Conservation (phyloP, 2,329 filamentous ascomycete species). For the Aspergillus ruber region DNA sequence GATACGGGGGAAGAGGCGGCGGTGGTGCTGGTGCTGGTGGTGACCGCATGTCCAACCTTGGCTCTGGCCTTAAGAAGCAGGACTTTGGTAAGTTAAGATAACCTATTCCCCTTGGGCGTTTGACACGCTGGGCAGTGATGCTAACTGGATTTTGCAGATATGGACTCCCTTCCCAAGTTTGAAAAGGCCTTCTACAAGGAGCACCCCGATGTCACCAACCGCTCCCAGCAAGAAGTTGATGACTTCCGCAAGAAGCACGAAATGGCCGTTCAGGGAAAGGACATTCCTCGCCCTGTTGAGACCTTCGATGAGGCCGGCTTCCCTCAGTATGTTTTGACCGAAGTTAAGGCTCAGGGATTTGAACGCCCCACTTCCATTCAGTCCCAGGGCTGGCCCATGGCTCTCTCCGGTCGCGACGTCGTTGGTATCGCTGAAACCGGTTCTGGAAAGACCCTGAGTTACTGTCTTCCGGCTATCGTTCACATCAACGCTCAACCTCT, state of each 20-base stretch:
- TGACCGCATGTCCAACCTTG: slow-evolving; percentile 90
- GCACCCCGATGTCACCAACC: slow-evolving; percentile 67
- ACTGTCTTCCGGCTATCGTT: slow-evolving; percentile 95
- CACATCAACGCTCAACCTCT: slow-evolving; percentile 99
- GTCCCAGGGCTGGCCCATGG: slow-evolving; percentile 98
- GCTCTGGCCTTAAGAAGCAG: slow-evolving; percentile 79
- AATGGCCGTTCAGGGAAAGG: slow-evolving; percentile 71
- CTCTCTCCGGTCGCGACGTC: slow-evolving; percentile 92
- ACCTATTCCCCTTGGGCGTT: neutral
- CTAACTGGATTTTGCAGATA: slow-evolving; percentile 50
- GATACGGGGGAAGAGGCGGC: slow-evolving; percentile 32
- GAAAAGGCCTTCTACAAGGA: slow-evolving; percentile 99
- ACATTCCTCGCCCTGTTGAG: slow-evolving; percentile 89
- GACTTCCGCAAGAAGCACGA: slow-evolving; percentile 79
- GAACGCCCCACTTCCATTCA: slow-evolving; percentile 90
- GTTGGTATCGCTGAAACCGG: slow-evolving; percentile 99
- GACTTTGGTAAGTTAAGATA: slow-evolving; percentile 65
- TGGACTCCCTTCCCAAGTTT: slow-evolving; percentile 79
- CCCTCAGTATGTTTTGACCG: slow-evolving; percentile 92
- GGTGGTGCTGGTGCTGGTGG: slow-evolving; percentile 60
- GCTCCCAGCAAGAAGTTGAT: slow-evolving; percentile 73
- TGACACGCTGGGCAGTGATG: slow-evolving; percentile 4
- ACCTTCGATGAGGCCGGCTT: slow-evolving; percentile 98
- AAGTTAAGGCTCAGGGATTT: slow-evolving; percentile 98
- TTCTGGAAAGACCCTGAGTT: slow-evolving; percentile 97